Evolutionary conservation across 2,329 filamentous ascomycete species (phyloP), one percentile per base, ranked within the genome.

Genomic region (Fusarium newnesense): DNA sequence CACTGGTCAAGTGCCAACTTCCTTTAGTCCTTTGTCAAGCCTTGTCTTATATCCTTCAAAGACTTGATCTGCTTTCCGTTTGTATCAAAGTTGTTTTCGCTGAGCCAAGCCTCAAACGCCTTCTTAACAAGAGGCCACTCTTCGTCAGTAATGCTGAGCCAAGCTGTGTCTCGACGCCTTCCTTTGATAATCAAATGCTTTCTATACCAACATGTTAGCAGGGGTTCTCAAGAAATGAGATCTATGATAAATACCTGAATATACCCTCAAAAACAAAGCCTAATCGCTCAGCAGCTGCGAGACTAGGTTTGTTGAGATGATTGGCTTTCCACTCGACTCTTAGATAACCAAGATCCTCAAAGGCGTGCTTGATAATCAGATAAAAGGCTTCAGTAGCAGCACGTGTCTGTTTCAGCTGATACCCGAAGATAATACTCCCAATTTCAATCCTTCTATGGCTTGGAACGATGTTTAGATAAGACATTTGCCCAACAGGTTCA

Each of bases 261-360:
- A 85, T 75, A 0, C 91, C 91, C 77, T 93, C 90, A 73, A 81
- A 88, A 0, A 78, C 78, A 72, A 92, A 92, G 0, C 91, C 91
- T 13, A 91, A 77, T 5, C 91, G 81, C 72, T 80, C 64, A 1
- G 90, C 91, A 0, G 90, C 90, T 8, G 84, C 80, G 19, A 84
- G 80, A 49, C 88, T 90, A 1, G 85, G 82, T 40, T 74, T 81
- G 75, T 92, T 92, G 16, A 89, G 80, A 21, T 83, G 73, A 76
- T 92, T 86, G 60, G 88, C 89, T 75, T 92, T 92, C 90, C 91
- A 92, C 78, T 92, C 90, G 8, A 91, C 85, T 12, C 90, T 82
- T 7, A 86, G 79, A 76, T 89, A 90, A 0, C 86, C 84, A 28
- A 91, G 76, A 5, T 84, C 82, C 7, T 87, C 75, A 72, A 92